Conservation (phyloP, 805 yeast species). For the Zygosaccharomyces kombuchaensis region DNA sequence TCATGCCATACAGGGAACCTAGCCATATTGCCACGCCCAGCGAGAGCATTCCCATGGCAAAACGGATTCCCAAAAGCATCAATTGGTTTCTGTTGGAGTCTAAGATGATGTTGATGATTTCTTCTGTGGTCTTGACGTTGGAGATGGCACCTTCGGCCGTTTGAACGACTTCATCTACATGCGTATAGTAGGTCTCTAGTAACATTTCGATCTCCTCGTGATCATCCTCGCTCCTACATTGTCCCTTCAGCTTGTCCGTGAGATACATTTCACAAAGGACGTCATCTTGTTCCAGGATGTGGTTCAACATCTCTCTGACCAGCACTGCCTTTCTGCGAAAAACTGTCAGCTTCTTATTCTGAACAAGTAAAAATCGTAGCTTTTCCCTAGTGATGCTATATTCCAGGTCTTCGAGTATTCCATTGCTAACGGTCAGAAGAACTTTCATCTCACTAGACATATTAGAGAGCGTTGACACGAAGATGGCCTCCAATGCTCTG, state of each 20-base stretch:
- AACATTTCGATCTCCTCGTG: slow-evolving; percentile 88
- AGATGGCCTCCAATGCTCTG: slow-evolving; percentile 82
- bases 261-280: slow-evolving; percentile 77
- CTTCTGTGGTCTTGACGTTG: slow-evolving; percentile 92
- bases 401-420: slow-evolving; percentile 74
- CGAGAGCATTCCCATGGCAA: slow-evolving; percentile 77
- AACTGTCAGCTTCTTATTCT: slow-evolving; percentile 76
- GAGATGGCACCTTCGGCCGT: slow-evolving; percentile 69
- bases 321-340: slow-evolving; percentile 80
- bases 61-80: slow-evolving; percentile 80
- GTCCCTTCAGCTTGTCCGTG: slow-evolving; percentile 51
- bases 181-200: slow-evolving; percentile 84
- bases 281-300: slow-evolving; percentile 81
- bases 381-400: slow-evolving; percentile 74
- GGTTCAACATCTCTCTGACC: slow-evolving; percentile 80
- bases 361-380: slow-evolving; percentile 71
- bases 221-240: slow-evolving; percentile 50
- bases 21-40: slow-evolving; percentile 75
- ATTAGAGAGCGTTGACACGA: slow-evolving; percentile 73
- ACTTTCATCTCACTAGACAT: slow-evolving; percentile 83
- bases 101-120: slow-evolving; percentile 84
- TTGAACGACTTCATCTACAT: slow-evolving; percentile 92
- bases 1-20: slow-evolving; percentile 94
- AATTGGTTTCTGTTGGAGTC: slow-evolving; percentile 93
- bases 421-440: slow-evolving; percentile 69